Evolutionary conservation across 768 basidiomycete genomes (phyloP).

Genomic region (Tulasnella sp.): DNA sequence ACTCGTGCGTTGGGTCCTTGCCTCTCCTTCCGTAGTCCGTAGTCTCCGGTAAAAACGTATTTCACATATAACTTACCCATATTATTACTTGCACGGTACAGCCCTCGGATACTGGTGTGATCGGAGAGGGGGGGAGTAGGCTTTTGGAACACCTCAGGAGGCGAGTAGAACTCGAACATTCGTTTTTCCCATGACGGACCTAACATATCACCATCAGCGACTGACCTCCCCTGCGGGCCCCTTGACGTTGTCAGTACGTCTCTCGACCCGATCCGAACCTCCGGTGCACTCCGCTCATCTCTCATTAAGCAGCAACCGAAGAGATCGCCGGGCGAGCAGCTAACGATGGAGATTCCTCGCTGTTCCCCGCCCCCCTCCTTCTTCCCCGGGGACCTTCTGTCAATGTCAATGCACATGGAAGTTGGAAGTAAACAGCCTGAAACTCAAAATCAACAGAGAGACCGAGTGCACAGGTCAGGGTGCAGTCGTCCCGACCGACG

Average conservation of each 20-base stretch:
- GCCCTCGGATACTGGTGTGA: neutral
- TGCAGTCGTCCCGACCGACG: neutral
- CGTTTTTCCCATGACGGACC: neutral
- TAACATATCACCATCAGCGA: neutral
- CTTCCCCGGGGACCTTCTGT: neutral
- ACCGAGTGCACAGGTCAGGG: neutral
- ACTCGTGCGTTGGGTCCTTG: conserved; percentile 4
- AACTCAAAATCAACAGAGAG: neutral
- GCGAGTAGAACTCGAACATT: neutral
- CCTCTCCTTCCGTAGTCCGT: neutral
- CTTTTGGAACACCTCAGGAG: neutral
- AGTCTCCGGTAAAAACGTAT: neutral
- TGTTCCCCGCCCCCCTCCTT: neutral
- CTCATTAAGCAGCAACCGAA: neutral
- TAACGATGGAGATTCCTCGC: neutral
- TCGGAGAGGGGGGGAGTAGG: neutral
- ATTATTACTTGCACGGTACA: neutral
- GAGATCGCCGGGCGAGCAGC: neutral
- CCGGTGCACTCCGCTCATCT: neutral
- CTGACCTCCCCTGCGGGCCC: neutral
- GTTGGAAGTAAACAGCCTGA: neutral
- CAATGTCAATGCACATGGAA: neutral
- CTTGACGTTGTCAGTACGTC: neutral
- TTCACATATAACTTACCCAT: neutral
- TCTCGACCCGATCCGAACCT: neutral